Percentiles rank a stretch among this genome's conserved stretches.
Conservation (phyloP, 805 yeast species). For the Wickerhamomyces hampshirensis region DNA sequence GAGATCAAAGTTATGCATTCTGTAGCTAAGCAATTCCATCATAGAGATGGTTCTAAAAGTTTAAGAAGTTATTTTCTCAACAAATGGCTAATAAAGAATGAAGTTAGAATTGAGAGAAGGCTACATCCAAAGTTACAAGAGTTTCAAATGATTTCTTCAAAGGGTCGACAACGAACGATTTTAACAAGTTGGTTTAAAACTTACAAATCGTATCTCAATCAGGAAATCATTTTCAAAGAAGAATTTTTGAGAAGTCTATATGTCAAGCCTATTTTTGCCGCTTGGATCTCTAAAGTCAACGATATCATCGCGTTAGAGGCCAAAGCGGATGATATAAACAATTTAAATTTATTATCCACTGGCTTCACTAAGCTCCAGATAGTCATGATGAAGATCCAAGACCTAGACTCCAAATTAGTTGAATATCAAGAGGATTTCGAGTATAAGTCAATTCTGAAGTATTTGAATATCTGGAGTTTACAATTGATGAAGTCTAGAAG, state of each 20-base stretch:
- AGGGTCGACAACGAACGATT: background rate
- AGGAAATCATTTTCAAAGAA: conserved; percentile 9
- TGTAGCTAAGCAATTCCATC: conserved; percentile 4
- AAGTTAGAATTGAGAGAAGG: conserved; percentile 2
- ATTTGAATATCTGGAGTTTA: conserved; percentile 31
- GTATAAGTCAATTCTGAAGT: conserved; percentile 19
- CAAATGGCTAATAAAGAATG: conserved; percentile 9
- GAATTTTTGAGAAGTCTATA: conserved; percentile 1
- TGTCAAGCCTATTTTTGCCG: conserved; percentile 6
- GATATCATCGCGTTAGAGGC: conserved; percentile 10
- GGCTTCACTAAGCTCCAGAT: conserved; percentile 24
- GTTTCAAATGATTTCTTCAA: background rate
- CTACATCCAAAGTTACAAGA: conserved; percentile 1
- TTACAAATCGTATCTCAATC: conserved; percentile 1
- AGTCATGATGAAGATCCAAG: conserved; percentile 10
- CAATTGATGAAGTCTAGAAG: conserved; percentile 28
- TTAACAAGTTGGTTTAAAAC: conserved; percentile 12
- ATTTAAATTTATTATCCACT: conserved; percentile 19
- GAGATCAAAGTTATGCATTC: background rate
- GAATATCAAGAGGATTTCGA: conserved; percentile 22
- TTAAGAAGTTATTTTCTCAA: conserved; percentile 1
- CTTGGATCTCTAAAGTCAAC: conserved; percentile 11
- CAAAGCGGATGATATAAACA: conserved; percentile 23
- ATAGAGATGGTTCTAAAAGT: background rate
- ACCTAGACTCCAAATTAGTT: conserved; percentile 15